Evolutionary conservation across 345 rosid species (phyloP).

Genomic region (Dipteronia dyeriana): DNA sequence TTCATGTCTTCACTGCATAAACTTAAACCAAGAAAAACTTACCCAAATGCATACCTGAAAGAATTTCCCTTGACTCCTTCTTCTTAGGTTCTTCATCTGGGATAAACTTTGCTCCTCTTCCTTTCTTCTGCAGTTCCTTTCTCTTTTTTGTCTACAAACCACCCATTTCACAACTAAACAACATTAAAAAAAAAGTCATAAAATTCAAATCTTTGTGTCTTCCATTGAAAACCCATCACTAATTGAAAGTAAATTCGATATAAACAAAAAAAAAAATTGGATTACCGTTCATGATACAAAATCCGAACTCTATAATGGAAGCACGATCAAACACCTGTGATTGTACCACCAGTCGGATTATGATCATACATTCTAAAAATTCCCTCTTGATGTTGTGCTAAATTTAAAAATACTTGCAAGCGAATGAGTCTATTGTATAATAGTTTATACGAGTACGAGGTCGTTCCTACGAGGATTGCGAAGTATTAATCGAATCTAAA

Average conservation of each 20-base stretch:
- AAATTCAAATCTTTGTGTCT: background rate
- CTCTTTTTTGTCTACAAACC: slow-evolving; percentile 43
- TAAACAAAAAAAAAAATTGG: too few species aligned
- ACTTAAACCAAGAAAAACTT: background rate
- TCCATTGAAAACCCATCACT: slow-evolving; percentile 10
- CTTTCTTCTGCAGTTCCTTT: slow-evolving; percentile 36
- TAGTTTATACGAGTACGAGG: too few species aligned
- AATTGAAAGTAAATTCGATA: background rate
- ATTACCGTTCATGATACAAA: too few species aligned
- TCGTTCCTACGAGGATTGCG: too few species aligned
- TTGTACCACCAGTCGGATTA: too few species aligned
- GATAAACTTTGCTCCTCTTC: slow-evolving; percentile 39
- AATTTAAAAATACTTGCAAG: too few species aligned
- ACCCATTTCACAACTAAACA: slow-evolving; percentile 9
- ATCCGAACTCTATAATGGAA: too few species aligned
- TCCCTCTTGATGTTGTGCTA: too few species aligned
- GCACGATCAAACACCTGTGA: too few species aligned
- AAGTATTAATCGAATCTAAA: too few species aligned
- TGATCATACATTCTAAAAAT: too few species aligned
- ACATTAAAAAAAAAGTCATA: background rate
- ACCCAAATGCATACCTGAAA: slow-evolving; percentile 56
- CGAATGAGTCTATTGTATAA: too few species aligned
- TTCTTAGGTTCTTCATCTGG: slow-evolving; percentile 42
- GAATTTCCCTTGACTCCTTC: slow-evolving; percentile 68
- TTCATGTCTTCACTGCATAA: background rate